phyloP scores from a whole-genome alignment of 345 rosid genomes.

The Trapa bicornis region DNA sequence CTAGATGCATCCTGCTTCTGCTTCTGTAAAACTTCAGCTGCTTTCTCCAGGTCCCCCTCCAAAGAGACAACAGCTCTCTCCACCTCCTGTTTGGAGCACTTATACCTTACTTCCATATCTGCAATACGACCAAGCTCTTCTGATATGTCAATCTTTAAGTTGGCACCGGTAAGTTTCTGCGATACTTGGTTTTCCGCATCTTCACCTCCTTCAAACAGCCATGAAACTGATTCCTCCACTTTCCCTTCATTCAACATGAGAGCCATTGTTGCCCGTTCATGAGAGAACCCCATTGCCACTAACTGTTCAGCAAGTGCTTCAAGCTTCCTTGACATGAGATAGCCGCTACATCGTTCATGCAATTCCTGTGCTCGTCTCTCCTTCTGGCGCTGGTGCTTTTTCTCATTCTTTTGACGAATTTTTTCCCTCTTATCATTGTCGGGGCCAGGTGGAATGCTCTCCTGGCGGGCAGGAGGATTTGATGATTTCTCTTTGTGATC shows the following conservation, averaged over 20 bases:
- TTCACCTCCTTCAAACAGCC: conserved; percentile 71
- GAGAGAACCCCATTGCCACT: conserved; percentile 76
- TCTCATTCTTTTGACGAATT: conserved; percentile 81
- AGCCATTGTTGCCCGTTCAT: conserved; percentile 73
- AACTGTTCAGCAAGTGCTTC: conserved; percentile 77
- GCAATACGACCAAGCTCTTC: conserved; percentile 71
- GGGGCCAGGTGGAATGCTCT: conserved; percentile 45
- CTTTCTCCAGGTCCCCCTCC: conserved; percentile 69
- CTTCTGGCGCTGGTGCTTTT: conserved; percentile 85
- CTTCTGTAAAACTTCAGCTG: conserved; percentile 36
- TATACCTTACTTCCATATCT: conserved; percentile 44
- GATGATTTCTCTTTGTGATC: conserved; percentile 66
- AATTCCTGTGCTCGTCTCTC: conserved; percentile 83
- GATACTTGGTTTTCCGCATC: conserved; percentile 41
- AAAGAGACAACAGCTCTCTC: conserved; percentile 64
- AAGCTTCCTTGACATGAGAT: conserved; percentile 84
- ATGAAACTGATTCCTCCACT: conserved; percentile 73
- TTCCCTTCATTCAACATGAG: conserved; percentile 77
- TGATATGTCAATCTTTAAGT: conserved; percentile 68
- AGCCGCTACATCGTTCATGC: conserved; percentile 62
- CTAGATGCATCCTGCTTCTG: conserved; percentile 36
- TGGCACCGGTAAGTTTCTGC: conserved; percentile 30
- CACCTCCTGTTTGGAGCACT: conserved; percentile 68
- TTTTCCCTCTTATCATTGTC: conserved; percentile 80
- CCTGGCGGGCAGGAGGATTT: conserved; percentile 33